Base-by-base conservation (phyloP, 2,329 filamentous ascomycete genomes). In the Alternaria ventricosa region DNA sequence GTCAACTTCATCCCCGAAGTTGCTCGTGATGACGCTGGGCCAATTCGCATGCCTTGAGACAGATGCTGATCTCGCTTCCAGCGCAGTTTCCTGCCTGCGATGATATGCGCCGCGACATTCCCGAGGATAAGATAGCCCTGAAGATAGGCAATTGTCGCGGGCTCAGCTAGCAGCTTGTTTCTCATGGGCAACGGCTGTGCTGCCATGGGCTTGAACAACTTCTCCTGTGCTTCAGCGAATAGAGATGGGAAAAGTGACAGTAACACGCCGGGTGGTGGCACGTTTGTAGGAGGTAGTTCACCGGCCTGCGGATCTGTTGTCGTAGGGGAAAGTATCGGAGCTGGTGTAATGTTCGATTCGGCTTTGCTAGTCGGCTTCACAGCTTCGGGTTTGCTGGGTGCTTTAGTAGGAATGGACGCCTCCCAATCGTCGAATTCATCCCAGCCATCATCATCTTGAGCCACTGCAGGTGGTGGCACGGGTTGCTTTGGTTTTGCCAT, bases 31-130 rank as follows among this genome's bases (percentile, higher is more conserved):
- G 89, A 88, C 1, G 93, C 92, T 20, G 87, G 87, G 0, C 89
- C 88, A 65, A 98, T 97, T 60, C 91, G 89, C 92, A 97, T 97
- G 74, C 90, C 90, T 79, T 97, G 93, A 2, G 92, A 88, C 12
- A 98, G 84, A 65, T 93, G 89, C 65, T 88, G 90, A 80, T 98
- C 95, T 57, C 95, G 88, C 77, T 97, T 95, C 95, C 95, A 98
- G 60, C 95, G 90, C 55, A 92, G 83, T 73, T 92, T 94, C 61
- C 95, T 90, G 11, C 94, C 95, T 2, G 92, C 92, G 61, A 97
- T 89, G 54, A 97, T 87, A 47, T 90, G 91, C n/a, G 89, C 92
- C 23, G 91, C 89, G 11, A 93, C 92, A 3, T 85, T 85, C 0
- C 87, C 87, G 6, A 93, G 61, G 83, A 83, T 69, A 4, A 94